Conservation (phyloP, 73 alveolate species). For the Stentor coeruleus region DNA sequence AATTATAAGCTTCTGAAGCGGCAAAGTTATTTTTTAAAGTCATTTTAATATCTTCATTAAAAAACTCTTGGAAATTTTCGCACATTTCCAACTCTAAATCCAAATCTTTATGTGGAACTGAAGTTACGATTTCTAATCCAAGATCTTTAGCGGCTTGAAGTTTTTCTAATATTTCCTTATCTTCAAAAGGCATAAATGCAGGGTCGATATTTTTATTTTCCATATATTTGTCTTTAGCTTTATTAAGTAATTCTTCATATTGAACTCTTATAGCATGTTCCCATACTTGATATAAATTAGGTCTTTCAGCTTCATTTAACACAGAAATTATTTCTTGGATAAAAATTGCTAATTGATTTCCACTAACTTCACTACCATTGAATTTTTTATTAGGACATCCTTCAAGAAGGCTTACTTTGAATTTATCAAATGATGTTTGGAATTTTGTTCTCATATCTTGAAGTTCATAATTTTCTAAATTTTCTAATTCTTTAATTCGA, state of each 20-base stretch:
- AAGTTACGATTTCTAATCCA: neutral
- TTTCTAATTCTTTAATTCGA: constrained; percentile 46
- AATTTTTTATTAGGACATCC: constrained; percentile 19
- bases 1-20: neutral
- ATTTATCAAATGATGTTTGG: constrained; percentile 32
- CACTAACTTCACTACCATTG: constrained; percentile 4
- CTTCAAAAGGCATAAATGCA: neutral
- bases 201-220: neutral
- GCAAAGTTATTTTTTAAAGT: neutral
- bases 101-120: neutral
- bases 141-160: neutral
- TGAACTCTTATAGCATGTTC: neutral
- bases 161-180: neutral
- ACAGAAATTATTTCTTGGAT: neutral
- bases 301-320: neutral
- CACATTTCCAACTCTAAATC: neutral
- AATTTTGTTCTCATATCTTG: constrained; percentile 48
- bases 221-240: neutral
- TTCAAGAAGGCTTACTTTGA: neutral
- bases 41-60: neutral
- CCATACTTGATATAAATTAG: neutral
- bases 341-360: neutral
- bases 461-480: constrained; percentile 38
- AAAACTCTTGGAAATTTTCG: constrained; percentile 9
- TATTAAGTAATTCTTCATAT: neutral